Evolutionary conservation across 306 rosid genomes (phyloP).

Genomic region (Rosa rugosa): DNA sequence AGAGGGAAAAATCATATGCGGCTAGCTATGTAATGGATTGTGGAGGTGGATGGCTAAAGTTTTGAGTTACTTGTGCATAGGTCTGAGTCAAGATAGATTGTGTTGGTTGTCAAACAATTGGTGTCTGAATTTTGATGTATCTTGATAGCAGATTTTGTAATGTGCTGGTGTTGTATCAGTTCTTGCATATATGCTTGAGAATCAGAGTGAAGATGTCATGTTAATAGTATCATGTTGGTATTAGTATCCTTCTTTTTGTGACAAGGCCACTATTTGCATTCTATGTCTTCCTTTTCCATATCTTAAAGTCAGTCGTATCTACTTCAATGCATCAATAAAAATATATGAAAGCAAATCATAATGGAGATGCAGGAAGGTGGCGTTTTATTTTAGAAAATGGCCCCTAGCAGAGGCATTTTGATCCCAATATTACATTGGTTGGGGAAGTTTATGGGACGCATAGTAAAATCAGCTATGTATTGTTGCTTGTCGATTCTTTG

Average conservation of each 20-base stretch:
- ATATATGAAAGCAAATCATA: too few species aligned
- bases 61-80: not conserved
- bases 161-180: not conserved
- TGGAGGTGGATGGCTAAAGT: not conserved
- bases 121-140: not conserved
- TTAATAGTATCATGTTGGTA: not conserved
- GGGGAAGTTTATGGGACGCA: constrained; percentile 67
- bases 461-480: constrained; percentile 28
- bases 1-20: not conserved
- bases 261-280: not conserved
- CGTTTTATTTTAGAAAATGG: too few species aligned
- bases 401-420: constrained; percentile 9
- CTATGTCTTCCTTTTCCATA: not conserved
- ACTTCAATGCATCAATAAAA: not conserved
- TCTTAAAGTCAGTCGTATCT: too few species aligned
- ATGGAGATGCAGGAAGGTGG: too few species aligned
- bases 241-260: not conserved
- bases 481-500: constrained; percentile 42
- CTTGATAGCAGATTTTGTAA: not conserved
- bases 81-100: not conserved
- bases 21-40: not conserved
- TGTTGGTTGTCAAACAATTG: not conserved
- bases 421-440: constrained; percentile 33
- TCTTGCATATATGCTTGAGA: not conserved
- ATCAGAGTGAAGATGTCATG: not conserved